Evolutionary conservation across 441 rosid species (phyloP).

Genomic region (Eutrema salsugineum): DNA sequence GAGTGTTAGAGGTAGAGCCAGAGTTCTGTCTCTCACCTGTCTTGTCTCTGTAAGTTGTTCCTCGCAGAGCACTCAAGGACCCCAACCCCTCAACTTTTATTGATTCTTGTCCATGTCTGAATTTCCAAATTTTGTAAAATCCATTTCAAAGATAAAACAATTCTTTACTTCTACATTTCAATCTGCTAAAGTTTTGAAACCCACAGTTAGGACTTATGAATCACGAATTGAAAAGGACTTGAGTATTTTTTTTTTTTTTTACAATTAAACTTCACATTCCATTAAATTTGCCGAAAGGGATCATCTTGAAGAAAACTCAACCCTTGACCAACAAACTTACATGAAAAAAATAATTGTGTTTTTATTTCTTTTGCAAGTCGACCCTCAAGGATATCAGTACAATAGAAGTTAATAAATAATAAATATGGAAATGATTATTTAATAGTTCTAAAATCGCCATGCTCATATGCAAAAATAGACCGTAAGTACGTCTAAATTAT

Average conservation of each 20-base stretch:
- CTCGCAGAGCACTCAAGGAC: constrained; percentile 26
- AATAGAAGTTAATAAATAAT: no score
- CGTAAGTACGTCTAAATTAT: no score
- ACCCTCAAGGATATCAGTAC: no score
- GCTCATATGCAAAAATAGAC: no score
- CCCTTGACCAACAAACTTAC: no score
- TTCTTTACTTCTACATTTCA: background rate
- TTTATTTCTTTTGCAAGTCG: no score
- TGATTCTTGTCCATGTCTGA: constrained; percentile 28
- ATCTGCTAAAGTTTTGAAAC: constrained; percentile 1
- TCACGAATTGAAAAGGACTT: background rate
- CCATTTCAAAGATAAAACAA: background rate
- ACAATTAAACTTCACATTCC: no score
- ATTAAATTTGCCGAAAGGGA: no score
- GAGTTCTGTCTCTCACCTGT: constrained; percentile 34
- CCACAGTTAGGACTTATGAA: background rate
- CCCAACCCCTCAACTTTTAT: constrained; percentile 19
- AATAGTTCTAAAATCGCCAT: no score
- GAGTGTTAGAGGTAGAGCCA: constrained; percentile 26
- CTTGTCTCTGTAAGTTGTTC: constrained; percentile 31
- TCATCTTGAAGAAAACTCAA: no score
- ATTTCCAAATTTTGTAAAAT: background rate
- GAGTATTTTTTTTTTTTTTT: background rate
- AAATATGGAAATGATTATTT: no score
- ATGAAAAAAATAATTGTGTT: no score